These are phyloP conservation scores for Colletotrichum kahawae DNA, from an alignment of 2,329 filamentous ascomycete species.

Conservation along the genomic window DNA sequence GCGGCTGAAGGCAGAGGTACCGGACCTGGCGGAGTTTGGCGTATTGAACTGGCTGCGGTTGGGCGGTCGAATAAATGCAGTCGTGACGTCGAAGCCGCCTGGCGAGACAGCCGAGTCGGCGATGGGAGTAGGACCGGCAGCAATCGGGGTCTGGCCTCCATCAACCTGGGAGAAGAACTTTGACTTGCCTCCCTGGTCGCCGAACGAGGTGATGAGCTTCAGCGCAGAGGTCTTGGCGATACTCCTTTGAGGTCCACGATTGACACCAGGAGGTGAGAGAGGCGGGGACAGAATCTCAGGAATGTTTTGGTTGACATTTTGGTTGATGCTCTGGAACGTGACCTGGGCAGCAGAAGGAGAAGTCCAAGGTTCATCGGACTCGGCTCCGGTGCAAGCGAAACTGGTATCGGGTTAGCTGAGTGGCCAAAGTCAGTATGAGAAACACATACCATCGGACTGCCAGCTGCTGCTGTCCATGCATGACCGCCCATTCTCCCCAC, in stretches of 20 bases:
- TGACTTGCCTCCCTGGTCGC: constrained; percentile 62
- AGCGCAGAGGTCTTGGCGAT: constrained; percentile 83
- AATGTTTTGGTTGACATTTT: constrained; percentile 59
- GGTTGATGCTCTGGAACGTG: constrained; percentile 57
- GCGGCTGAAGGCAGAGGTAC: constrained; percentile 61
- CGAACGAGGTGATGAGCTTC: constrained; percentile 92
- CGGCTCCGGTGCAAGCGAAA: constrained; percentile 88
- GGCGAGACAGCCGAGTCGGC: constrained; percentile 80
- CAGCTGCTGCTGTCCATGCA: constrained; percentile 85
- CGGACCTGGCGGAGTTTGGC: constrained; percentile 69
- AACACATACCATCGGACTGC: constrained; percentile 75
- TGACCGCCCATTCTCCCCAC: constrained; percentile 93
- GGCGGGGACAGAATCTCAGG: constrained; percentile 71
- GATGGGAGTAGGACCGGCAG: constrained; percentile 86
- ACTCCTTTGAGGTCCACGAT: constrained; percentile 62
- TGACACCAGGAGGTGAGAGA: constrained; percentile 73
- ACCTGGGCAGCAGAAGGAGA: constrained; percentile 77
- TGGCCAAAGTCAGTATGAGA: not conserved
- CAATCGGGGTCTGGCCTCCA: constrained; percentile 74
- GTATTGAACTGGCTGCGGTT: constrained; percentile 73
- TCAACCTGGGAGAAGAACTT: constrained; percentile 66
- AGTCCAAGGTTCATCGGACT: constrained; percentile 85
- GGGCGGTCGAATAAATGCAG: constrained; percentile 70
- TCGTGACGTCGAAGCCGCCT: constrained; percentile 67
- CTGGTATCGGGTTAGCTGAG: constrained; percentile 33